phyloP scores from a whole-genome alignment of 2,329 filamentous ascomycete species.

The Penicillium nordicum region DNA sequence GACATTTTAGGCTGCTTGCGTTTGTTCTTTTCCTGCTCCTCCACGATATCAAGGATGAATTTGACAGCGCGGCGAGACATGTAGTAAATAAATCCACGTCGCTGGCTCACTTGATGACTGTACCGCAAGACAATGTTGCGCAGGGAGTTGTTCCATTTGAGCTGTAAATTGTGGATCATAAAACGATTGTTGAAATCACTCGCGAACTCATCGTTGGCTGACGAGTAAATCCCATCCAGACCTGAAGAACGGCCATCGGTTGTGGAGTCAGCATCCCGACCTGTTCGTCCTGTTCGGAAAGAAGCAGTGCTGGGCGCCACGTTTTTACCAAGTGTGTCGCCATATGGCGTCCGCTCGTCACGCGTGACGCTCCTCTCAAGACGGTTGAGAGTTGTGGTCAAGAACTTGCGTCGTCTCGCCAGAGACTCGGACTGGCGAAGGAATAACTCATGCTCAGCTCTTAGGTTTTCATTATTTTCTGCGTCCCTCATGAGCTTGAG shows the following conservation, averaged over 20 bases:
- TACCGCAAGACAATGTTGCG: constrained; percentile 96
- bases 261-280: constrained; percentile 40
- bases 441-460: constrained; percentile 49
- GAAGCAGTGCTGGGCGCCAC: constrained; percentile 24
- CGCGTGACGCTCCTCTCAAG: constrained; percentile 49
- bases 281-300: constrained; percentile 27
- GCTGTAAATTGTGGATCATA: constrained; percentile 93
- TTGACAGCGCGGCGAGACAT: constrained; percentile 93
- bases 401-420: constrained; percentile 56
- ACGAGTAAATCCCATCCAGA: constrained; percentile 59
- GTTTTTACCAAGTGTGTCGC: constrained; percentile 38
- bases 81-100: constrained; percentile 95
- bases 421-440: constrained; percentile 57
- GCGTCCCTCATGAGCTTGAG: constrained; percentile 56
- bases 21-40: constrained; percentile 80
- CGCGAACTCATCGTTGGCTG: constrained; percentile 73
- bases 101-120: constrained; percentile 93
- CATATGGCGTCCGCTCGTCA: constrained; percentile 47
- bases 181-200: constrained; percentile 98
- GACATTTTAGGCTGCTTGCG: constrained; percentile 39
- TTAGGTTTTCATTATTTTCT: constrained; percentile 46
- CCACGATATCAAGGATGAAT: constrained; percentile 95
- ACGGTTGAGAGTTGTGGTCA: constrained; percentile 56
- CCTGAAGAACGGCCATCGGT: constrained; percentile 55
- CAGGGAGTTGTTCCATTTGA: constrained; percentile 97